A percentile compares a stretch with the other conserved stretches of the same genome.
Evolutionary conservation across 2,329 filamentous ascomycete genomes (phyloP).

Genomic region (Cladosporium sp.): DNA sequence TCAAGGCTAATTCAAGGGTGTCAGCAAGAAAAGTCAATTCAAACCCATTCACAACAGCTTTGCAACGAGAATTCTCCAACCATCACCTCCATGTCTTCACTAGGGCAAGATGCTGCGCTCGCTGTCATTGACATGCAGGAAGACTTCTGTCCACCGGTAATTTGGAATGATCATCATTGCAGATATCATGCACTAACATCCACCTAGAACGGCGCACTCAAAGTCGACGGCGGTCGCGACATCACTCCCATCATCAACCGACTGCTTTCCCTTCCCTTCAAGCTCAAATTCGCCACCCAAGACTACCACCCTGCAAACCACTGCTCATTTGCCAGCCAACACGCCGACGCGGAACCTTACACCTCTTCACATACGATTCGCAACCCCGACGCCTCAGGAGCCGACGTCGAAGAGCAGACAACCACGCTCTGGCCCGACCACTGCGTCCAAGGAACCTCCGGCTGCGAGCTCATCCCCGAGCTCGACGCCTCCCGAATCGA

Average conservation of each 20-base stretch:
- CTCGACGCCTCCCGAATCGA: slow-evolving; percentile 61
- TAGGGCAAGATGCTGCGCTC: slow-evolving; percentile 6
- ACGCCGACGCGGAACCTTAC: slow-evolving; percentile 65
- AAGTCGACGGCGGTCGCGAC: slow-evolving; percentile 68
- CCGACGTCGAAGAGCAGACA: slow-evolving; percentile 43
- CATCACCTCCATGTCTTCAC: background rate
- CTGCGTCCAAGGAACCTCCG: slow-evolving; percentile 72
- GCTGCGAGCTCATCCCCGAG: slow-evolving; percentile 70
- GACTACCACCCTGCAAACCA: slow-evolving; percentile 85
- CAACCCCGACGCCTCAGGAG: slow-evolving; percentile 57
- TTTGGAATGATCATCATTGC: background rate
- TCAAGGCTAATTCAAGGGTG: too few species aligned
- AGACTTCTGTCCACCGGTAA: slow-evolving; percentile 14
- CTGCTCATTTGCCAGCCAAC: slow-evolving; percentile 84
- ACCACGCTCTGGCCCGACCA: slow-evolving; percentile 82
- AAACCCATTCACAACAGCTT: too few species aligned
- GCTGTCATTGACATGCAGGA: slow-evolving; percentile 14
- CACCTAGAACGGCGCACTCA: slow-evolving; percentile 86
- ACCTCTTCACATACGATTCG: slow-evolving; percentile 58
- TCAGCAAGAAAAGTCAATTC: too few species aligned
- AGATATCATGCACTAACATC: slow-evolving; percentile 96
- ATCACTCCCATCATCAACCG: slow-evolving; percentile 69
- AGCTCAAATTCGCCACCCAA: slow-evolving; percentile 75
- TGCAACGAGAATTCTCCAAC: too few species aligned
- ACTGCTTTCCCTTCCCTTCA: slow-evolving; percentile 69